Evolutionary conservation across 768 basidiomycete species (phyloP).

Genomic region (Lentinula boryana): DNA sequence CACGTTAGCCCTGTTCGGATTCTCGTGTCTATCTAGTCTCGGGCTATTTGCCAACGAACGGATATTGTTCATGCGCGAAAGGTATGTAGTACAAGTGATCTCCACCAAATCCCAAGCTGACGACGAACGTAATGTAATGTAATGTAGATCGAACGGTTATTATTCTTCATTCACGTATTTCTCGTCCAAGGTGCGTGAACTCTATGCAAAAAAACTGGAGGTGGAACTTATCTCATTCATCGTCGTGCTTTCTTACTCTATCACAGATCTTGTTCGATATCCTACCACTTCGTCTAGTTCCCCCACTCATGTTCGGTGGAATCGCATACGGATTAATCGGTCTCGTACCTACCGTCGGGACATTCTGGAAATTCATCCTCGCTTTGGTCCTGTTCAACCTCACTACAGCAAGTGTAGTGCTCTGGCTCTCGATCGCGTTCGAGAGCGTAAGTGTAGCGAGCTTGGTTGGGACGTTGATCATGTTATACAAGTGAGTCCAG

Average conservation of each 20-base stretch:
- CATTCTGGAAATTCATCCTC: constrained; percentile 98
- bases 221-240: background rate
- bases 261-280: constrained; percentile 90
- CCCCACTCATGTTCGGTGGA: constrained; percentile 91
- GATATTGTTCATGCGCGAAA: constrained; percentile 96
- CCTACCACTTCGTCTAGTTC: constrained; percentile 88
- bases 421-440: constrained; percentile 87
- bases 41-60: constrained; percentile 94
- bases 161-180: constrained; percentile 98
- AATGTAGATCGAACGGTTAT: constrained; percentile 85
- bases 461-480: constrained; percentile 88
- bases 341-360: constrained; percentile 81
- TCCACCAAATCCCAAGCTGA: background rate
- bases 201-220: no score
- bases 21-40: constrained; percentile 92
- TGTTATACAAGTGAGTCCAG: constrained; percentile 91
- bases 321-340: constrained; percentile 96
- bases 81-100: constrained; percentile 41
- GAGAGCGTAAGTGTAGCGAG: constrained; percentile 85
- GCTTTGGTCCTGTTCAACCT: constrained; percentile 95
- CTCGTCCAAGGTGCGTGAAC: constrained; percentile 69
- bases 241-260: background rate
- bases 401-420: constrained; percentile 87
- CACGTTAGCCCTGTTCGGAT: constrained; percentile 92
- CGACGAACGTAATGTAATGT: no score